Evolutionary conservation across 2,329 filamentous ascomycete species (phyloP), one percentile per base, ranked within the genome.

Genomic region (Xylariaceae sp.): DNA sequence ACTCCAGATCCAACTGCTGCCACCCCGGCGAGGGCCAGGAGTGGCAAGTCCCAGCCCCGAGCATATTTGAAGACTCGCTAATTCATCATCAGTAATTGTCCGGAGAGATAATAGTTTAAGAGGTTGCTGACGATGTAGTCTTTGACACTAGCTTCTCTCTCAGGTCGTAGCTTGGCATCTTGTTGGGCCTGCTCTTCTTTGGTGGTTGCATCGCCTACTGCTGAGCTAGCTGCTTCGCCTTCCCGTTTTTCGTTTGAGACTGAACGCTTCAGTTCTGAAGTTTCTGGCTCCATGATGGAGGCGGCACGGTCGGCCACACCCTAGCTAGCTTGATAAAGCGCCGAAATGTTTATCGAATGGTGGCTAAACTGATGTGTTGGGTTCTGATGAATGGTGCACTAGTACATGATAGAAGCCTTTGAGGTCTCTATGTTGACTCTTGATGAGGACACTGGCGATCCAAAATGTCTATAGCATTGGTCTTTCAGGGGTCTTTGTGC

Each of bases 21-120:
- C 32, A 81, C 6, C 13, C 68, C 63, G 16, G 79, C 81, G 6
- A 71, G 67, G n/a, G 66, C 69, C 63, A 83, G 77, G 30, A 81
- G 70, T 27, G 76, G 53, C 36, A 75, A 74, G 59, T 84, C 81
- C 75, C 75, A 79, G 63, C 71, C 73, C n/a, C 71, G 78, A 15
- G 79, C 80, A 70, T 84, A 84, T 15, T 68, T 68, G 60, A 84
- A 84, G 35, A 84, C 70, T 50, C 81, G 74, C 72, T 79, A 43
- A 50, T 42, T 21, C 11, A 16, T 8, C n/a, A 50, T 67, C 21
- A 65, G 63, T 26, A 33, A 33, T 21, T 1, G 5, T 9, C 30
- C 6, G 10, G 11, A 27, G 7, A 16, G 41, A 10, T 4, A 35
- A 13, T 24, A 21, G 48, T 37, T 27, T 20, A 23, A 23, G 35